These are phyloP conservation scores for Torulaspora microellipsoides DNA, from an alignment of 805 yeast genomes.

Conservation along the genomic window DNA sequence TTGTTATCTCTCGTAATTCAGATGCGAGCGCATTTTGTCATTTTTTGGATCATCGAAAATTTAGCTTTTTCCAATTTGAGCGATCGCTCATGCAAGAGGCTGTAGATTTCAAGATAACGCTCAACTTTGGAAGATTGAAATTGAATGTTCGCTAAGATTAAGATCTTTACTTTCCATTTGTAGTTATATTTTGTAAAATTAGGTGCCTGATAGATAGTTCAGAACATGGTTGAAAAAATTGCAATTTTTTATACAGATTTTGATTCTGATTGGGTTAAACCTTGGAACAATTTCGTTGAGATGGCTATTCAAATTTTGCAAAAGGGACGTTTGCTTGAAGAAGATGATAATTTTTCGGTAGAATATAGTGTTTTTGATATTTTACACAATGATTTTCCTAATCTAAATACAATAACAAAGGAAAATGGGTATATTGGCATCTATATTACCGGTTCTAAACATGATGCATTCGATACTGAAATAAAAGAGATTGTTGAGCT, in stretches of 20 bases:
- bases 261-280: conserved; percentile 20
- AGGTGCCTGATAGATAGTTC: too few relatives aligned
- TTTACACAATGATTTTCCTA: conserved; percentile 25
- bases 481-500: conserved; percentile 41
- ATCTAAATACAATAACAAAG: conserved; percentile 11
- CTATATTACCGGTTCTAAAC: conserved; percentile 45
- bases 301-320: conserved; percentile 23
- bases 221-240: conserved; percentile 12
- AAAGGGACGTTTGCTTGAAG: conserved; percentile 8
- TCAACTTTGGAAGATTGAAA: too few relatives aligned
- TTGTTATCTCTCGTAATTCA: background rate
- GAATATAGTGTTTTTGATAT: conserved; percentile 22
- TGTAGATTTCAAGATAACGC: too few relatives aligned
- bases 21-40: too few relatives aligned
- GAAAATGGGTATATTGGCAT: conserved; percentile 34
- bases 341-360: conserved; percentile 5
- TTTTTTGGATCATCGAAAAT: too few relatives aligned
- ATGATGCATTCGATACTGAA: conserved; percentile 40
- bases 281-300: conserved; percentile 28
- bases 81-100: too few relatives aligned
- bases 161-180: too few relatives aligned
- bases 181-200: too few relatives aligned
- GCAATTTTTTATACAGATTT: conserved; percentile 29
- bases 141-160: too few relatives aligned
- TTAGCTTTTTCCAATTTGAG: too few relatives aligned